Percentiles rank a stretch among this genome's conserved stretches.
These are phyloP conservation scores for Boletus pseudo-olivaceus DNA, from an alignment of 768 basidiomycete genomes.

Conservation along the genomic window DNA sequence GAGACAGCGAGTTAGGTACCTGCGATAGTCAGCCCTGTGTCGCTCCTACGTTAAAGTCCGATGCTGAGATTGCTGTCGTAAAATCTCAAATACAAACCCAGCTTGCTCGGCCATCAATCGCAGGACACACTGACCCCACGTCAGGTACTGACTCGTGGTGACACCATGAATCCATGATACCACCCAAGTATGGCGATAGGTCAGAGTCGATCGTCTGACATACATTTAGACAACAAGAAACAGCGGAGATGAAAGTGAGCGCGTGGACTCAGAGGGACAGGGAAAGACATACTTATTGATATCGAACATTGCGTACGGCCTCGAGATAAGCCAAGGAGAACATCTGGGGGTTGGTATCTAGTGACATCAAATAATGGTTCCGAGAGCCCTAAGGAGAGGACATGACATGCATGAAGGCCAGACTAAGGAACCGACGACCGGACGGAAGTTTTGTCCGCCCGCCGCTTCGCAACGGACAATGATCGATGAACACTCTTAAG, in stretches of 20 bases:
- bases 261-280: not conserved
- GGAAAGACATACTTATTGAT: not conserved
- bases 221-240: not conserved
- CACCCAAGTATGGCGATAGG: not conserved
- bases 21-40: not conserved
- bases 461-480: constrained; percentile 7
- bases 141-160: not conserved
- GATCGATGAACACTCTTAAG: constrained; percentile 6
- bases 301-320: not conserved
- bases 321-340: not conserved
- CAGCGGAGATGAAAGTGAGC: too few relatives aligned
- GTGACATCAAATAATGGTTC: not conserved
- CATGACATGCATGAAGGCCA: too few relatives aligned
- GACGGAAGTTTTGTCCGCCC: too few relatives aligned
- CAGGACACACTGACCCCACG: not conserved
- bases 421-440: too few relatives aligned
- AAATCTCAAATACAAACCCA: not conserved
- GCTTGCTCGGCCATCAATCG: not conserved
- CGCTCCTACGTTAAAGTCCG: not conserved
- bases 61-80: not conserved
- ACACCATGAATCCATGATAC: not conserved
- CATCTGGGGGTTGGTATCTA: not conserved
- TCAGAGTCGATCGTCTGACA: not conserved
- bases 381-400: too few relatives aligned
- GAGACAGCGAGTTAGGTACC: not conserved